Conservation (phyloP, 148 eudicot species). For the Rhododendron kiyosumense region DNA sequence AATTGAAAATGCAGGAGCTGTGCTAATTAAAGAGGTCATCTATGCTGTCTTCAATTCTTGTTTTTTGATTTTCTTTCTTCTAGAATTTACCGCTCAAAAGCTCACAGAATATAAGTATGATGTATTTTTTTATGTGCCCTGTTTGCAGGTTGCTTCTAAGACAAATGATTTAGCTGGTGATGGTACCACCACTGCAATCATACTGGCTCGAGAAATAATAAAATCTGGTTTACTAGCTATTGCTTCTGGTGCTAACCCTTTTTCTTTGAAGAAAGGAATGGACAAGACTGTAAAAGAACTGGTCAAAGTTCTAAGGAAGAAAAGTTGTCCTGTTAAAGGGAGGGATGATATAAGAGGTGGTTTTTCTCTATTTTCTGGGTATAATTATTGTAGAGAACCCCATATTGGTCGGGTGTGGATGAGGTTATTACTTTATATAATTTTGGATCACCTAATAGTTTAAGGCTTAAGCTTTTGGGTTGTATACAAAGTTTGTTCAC, state of each 20-base stretch:
- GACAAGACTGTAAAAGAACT: slow-evolving; percentile 66
- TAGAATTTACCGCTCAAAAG: not conserved
- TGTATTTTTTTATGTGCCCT: slow-evolving; percentile 1
- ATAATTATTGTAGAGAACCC: not conserved
- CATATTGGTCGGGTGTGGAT: not conserved
- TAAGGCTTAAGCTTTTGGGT: not conserved
- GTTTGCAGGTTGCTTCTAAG: slow-evolving; percentile 81
- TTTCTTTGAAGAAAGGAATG: slow-evolving; percentile 81
- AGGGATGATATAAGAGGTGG: slow-evolving; percentile 70
- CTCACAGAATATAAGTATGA: not conserved
- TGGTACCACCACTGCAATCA: slow-evolving; percentile 93
- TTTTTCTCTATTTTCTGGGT: not conserved
- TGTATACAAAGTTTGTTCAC: not conserved
- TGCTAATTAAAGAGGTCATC: slow-evolving; percentile 75
- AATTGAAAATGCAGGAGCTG: slow-evolving; percentile 77
- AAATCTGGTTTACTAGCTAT: slow-evolving; percentile 67
- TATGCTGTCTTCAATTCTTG: not conserved
- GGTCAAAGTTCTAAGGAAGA: slow-evolving; percentile 52
- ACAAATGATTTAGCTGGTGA: slow-evolving; percentile 91
- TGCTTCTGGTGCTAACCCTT: slow-evolving; percentile 74
- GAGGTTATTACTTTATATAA: not conserved
- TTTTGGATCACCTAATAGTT: not conserved
- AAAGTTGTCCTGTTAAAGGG: slow-evolving; percentile 58
- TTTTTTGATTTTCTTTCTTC: not conserved
- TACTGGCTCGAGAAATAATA: slow-evolving; percentile 84